Conservation (phyloP, 768 basidiomycete species). For the Lepiota venenata region DNA sequence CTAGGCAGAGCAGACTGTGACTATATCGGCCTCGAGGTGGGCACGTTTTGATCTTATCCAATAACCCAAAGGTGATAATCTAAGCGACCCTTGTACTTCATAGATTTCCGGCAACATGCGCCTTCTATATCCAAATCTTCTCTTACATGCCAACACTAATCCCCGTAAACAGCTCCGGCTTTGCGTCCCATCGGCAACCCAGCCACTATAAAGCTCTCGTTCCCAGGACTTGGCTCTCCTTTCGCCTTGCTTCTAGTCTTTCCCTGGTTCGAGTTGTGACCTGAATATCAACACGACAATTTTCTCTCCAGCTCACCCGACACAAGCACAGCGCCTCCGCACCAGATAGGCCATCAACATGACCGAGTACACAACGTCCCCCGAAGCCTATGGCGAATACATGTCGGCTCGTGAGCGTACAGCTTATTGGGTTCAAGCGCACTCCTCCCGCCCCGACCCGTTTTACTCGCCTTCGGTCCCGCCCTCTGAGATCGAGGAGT, state of each 20-base stretch:
- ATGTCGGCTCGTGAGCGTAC: constrained; percentile 61
- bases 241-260: constrained; percentile 17
- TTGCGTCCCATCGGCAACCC: constrained; percentile 22
- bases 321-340: neutral
- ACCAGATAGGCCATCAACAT: constrained; percentile 29
- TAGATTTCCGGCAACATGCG: constrained; percentile 27
- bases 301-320: neutral
- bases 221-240: constrained; percentile 20
- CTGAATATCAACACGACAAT: constrained; percentile 9
- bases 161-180: constrained; percentile 28
- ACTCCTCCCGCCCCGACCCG: constrained; percentile 33
- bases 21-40: constrained; percentile 35
- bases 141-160: constrained; percentile 24
- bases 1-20: constrained; percentile 3
- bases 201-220: constrained; percentile 31
- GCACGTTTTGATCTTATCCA: constrained; percentile 49
- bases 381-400: constrained; percentile 56
- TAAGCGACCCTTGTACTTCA: constrained; percentile 26
- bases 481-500: constrained; percentile 47
- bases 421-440: constrained; percentile 53
- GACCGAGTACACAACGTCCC: constrained; percentile 63
- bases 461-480: constrained; percentile 59
- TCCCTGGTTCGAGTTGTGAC: constrained; percentile 17
- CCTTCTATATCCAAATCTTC: constrained; percentile 26
- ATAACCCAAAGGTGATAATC: constrained; percentile 29